Evolutionary conservation across 768 basidiomycete genomes (phyloP).

Genomic region (Astraeus odoratus): DNA sequence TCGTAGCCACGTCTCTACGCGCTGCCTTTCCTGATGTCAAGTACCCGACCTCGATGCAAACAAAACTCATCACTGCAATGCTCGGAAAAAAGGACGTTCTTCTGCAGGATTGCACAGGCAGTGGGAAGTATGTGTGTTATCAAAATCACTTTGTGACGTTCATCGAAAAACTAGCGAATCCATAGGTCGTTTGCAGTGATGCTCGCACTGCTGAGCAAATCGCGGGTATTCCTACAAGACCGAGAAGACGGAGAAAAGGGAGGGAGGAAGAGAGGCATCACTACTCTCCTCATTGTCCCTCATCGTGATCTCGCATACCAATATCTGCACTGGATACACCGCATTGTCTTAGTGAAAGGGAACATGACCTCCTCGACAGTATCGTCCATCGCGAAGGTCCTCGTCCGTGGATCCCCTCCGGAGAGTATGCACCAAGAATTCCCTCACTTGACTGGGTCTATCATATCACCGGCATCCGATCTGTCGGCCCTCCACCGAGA

Average conservation of each 20-base stretch:
- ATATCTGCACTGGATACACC: constrained; percentile 57
- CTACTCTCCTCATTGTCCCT: constrained; percentile 60
- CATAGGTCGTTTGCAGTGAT: constrained; percentile 66
- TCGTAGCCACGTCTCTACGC: constrained; percentile 43
- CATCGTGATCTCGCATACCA: constrained; percentile 70
- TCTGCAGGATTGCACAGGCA: constrained; percentile 65
- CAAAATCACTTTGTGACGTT: too few relatives aligned
- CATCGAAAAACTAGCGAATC: neutral
- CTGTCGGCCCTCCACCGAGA: constrained; percentile 31
- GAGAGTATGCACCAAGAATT: constrained; percentile 13
- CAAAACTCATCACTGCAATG: constrained; percentile 55
- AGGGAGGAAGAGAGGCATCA: constrained; percentile 29
- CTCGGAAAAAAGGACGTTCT: constrained; percentile 52
- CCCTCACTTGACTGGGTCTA: constrained; percentile 22
- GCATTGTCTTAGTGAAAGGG: constrained; percentile 33
- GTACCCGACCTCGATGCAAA: constrained; percentile 54
- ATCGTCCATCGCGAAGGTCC: constrained; percentile 46
- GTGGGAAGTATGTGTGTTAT: constrained; percentile 58
- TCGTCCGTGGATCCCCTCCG: constrained; percentile 49
- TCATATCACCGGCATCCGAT: constrained; percentile 22
- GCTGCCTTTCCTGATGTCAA: constrained; percentile 56
- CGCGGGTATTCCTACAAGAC: constrained; percentile 25
- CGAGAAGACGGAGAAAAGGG: constrained; percentile 13
- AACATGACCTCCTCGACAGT: constrained; percentile 28
- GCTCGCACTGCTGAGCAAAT: constrained; percentile 57